Evolutionary conservation across 371 early-diverging fungal genomes (phyloP), one percentile per base, ranked within the genome.

Genomic region (Paraphysoderma sedebokerense): DNA sequence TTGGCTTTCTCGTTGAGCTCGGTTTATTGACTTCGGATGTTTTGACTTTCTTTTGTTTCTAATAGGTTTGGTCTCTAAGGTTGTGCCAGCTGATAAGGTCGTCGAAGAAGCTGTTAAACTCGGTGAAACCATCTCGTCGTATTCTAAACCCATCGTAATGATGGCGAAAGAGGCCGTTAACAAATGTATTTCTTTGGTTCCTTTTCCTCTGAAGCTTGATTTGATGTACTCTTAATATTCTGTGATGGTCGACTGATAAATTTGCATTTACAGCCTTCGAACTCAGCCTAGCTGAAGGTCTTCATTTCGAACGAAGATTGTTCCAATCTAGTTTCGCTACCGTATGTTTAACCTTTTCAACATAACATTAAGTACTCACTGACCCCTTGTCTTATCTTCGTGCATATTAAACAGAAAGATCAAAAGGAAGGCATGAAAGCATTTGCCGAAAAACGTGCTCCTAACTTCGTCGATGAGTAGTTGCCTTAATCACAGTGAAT

Each of bases 361-460:
- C 32, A 40, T n/a, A 15, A 34, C 11, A 39, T 28, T 20, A 34
- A 17, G 11, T 22, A n/a, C 29, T 26, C 24, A 28, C 26, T 20
- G 12, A 47, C 46, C 13, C 12, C 41, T 3, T 15, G 34, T 38
- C 3, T 33, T 17, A 33, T 33, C 26, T 28, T 5, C 35, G n/a
- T 42, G 32, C 19, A 42, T 38, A 34, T 50, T 40, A n/a, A 31
- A 34, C 65, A 79, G 74, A 68, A 85, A 47, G 98, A 97, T 63
- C 89, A 91, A 68, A 86, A 81, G 66, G 98, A 97, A 69, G 98
- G 98, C 46, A 95, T 93, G 92, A 44, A 53, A n/a, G 98, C 98
- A 11, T 97, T 97, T 62, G 81, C 75, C 39, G 89, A 90, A 61
- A 97, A 97, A 77, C 77, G 98, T 59, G 74, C 77, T 63, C 69